These are phyloP conservation scores for Ziziphus jujuba DNA, from an alignment of 306 rosid genomes.

Conservation along the genomic window DNA sequence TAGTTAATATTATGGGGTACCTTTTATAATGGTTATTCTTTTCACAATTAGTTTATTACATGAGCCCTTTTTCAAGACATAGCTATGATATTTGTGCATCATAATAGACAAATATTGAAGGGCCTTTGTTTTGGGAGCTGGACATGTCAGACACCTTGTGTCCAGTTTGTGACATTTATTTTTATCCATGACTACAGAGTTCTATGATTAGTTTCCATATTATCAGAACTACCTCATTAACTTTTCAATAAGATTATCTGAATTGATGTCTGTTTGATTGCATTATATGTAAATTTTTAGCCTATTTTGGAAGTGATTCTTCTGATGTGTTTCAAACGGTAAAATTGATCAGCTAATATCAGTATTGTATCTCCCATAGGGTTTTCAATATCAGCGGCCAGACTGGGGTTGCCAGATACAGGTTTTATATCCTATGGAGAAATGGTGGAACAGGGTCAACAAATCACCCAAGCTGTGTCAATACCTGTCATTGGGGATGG, in stretches of 20 bases:
- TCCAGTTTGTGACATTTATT: no score
- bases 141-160: no score
- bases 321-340: neutral
- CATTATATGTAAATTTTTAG: neutral
- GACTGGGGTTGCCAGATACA: conserved; percentile 82
- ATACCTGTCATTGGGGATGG: conserved; percentile 90
- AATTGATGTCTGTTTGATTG: neutral
- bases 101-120: no score
- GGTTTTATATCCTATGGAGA: conserved; percentile 86
- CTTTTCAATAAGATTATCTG: neutral
- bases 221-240: no score
- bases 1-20: no score
- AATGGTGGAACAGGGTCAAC: conserved; percentile 74
- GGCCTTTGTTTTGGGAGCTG: no score
- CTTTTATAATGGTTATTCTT: no score
- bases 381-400: conserved; percentile 74
- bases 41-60: no score
- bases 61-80: no score
- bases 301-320: neutral
- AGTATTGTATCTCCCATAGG: conserved; percentile 38
- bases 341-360: conserved; percentile 1
- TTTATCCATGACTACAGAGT: no score
- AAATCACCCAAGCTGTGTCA: conserved; percentile 64
- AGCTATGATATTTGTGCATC: no score
- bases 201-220: no score